Percentiles rank a stretch among this genome's conserved stretches.
phyloP scores from a whole-genome alignment of 192 early-diverging fungal species.

The Linnemannia hyalina region DNA sequence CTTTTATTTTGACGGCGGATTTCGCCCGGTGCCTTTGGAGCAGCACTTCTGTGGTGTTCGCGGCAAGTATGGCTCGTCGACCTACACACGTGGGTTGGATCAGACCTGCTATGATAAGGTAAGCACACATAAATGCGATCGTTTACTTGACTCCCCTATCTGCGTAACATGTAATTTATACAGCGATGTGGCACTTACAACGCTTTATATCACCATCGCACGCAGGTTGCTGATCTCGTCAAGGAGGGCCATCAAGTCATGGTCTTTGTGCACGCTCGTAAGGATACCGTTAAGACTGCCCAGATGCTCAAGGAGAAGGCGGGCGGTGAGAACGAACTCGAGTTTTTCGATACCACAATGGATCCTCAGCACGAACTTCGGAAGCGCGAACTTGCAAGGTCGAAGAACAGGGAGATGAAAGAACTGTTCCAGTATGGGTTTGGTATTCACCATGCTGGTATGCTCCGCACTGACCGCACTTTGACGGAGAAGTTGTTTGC shows the following conservation, averaged over 20 bases:
- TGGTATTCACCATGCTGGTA: constrained; percentile 97
- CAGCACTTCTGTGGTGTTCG: constrained; percentile 97
- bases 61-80: constrained; percentile 81
- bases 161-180: not conserved
- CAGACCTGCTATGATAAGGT: constrained; percentile 88
- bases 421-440: constrained; percentile 90
- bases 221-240: constrained; percentile 73
- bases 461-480: constrained; percentile 89
- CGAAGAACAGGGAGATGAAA: constrained; percentile 86
- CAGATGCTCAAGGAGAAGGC: constrained; percentile 84
- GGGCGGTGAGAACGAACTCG: constrained; percentile 64
- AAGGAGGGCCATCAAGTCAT: constrained; percentile 95
- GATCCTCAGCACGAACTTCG: constrained; percentile 64
- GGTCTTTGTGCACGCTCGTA: constrained; percentile 99
- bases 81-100: constrained; percentile 80
- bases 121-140: not conserved
- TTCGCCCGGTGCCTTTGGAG: constrained; percentile 94
- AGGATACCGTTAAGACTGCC: constrained; percentile 98
- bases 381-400: constrained; percentile 75
- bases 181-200: not conserved
- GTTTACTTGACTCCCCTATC: not conserved
- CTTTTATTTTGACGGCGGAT: constrained; percentile 97
- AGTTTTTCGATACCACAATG: constrained; percentile 72
- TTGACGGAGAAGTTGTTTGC: constrained; percentile 93
- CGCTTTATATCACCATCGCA: not conserved